phyloP scores from a whole-genome alignment of 2,329 filamentous ascomycete genomes.

The Diaporthe batatas region DNA sequence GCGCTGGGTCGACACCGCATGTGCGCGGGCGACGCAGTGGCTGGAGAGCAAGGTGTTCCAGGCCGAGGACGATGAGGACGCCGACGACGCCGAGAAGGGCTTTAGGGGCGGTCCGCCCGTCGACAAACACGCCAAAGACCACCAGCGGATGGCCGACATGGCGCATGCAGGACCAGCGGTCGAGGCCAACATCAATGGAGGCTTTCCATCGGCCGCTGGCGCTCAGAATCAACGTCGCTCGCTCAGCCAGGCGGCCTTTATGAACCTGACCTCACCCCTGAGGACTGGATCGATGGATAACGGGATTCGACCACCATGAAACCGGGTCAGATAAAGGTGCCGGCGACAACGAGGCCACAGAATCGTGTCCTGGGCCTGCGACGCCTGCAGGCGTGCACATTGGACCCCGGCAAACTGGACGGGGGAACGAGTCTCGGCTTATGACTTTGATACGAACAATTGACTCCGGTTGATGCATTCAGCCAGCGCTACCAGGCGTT shows the following conservation, averaged over 20 bases:
- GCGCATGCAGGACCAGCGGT: background rate
- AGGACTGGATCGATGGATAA: background rate
- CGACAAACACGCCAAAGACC: constrained; percentile 1
- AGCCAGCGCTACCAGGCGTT: background rate
- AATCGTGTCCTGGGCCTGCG: background rate
- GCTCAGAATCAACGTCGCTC: constrained; percentile 17
- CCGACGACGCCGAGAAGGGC: constrained; percentile 47
- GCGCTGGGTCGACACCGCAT: constrained; percentile 63
- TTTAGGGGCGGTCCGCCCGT: background rate
- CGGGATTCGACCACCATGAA: constrained; percentile 5
- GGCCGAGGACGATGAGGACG: constrained; percentile 52
- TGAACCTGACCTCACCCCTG: background rate
- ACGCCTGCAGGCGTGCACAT: background rate
- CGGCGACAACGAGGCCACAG: background rate
- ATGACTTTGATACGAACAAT: background rate
- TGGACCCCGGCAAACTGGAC: background rate
- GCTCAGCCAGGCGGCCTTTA: constrained; percentile 9
- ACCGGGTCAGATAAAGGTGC: background rate
- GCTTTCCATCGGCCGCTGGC: background rate
- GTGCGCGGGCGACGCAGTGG: constrained; percentile 61
- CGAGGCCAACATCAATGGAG: background rate
- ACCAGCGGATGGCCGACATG: constrained; percentile 3
- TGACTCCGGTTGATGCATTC: background rate
- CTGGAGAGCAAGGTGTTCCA: constrained; percentile 63
- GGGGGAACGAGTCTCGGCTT: background rate